These are phyloP conservation scores for Aspergillus pseudoterreus DNA, from an alignment of 2,329 filamentous ascomycete genomes.

Conservation along the genomic window DNA sequence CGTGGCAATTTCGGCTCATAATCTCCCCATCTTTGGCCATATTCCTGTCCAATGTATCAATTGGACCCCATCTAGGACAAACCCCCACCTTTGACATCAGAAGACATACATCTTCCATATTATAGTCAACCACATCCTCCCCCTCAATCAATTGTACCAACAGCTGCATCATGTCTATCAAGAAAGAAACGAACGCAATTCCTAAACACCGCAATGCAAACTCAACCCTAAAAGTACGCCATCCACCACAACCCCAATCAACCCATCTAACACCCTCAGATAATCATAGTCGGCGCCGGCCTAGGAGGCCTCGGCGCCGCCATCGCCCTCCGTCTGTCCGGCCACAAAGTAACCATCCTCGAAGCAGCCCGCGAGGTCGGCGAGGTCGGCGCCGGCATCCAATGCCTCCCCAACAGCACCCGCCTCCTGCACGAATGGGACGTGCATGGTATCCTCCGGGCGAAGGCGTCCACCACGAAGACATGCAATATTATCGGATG, in stretches of 20 bases:
- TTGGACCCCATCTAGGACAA: no score
- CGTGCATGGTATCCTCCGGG: background rate
- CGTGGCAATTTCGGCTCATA: no score
- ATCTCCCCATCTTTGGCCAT: no score
- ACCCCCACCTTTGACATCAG: no score
- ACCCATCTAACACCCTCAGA: background rate
- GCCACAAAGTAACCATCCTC: conserved; percentile 20
- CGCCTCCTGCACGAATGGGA: conserved; percentile 9
- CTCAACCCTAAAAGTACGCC: background rate
- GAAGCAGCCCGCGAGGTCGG: conserved; percentile 19
- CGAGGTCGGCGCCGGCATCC: conserved; percentile 25
- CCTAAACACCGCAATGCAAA: background rate
- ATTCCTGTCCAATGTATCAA: no score
- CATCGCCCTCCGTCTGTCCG: conserved; percentile 18
- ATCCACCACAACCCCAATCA: background rate
- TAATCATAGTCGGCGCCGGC: conserved; percentile 18
- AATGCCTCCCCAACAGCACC: conserved; percentile 21
- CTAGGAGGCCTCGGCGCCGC: conserved; percentile 21
- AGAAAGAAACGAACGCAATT: background rate
- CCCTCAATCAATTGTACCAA: background rate
- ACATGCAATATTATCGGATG: conserved; percentile 6
- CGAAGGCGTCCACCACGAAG: conserved; percentile 2
- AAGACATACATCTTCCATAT: no score
- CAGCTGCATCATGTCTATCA: background rate
- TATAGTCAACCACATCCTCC: no score